phyloP scores from a whole-genome alignment of 768 basidiomycete species.

The Agaricus blazei region DNA sequence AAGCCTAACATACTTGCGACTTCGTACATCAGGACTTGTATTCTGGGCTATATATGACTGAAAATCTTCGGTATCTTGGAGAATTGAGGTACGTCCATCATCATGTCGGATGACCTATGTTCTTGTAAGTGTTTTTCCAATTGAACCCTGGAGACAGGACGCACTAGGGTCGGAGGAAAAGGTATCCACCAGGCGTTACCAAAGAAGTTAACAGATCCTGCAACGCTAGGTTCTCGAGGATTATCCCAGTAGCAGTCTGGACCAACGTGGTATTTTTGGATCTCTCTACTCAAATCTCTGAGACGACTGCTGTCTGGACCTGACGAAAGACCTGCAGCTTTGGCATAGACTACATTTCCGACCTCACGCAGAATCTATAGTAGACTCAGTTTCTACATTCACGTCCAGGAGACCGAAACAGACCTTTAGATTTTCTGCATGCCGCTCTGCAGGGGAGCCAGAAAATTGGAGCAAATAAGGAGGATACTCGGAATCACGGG shows the following conservation, averaged over 20 bases:
- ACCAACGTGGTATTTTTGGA: slow-evolving; percentile 55
- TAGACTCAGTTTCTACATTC: background rate
- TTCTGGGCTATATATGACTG: slow-evolving; percentile 62
- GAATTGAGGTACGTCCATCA: slow-evolving; percentile 44
- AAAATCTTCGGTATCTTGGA: slow-evolving; percentile 46
- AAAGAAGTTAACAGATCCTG: slow-evolving; percentile 48
- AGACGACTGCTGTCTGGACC: slow-evolving; percentile 47
- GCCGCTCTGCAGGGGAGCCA: slow-evolving; percentile 63
- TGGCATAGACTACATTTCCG: slow-evolving; percentile 49
- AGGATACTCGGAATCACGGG: slow-evolving; percentile 52
- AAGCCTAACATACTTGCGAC: slow-evolving; percentile 52
- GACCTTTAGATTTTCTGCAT: slow-evolving; percentile 78
- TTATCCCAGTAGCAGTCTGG: slow-evolving; percentile 71
- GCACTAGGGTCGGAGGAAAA: slow-evolving; percentile 67
- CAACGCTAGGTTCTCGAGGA: slow-evolving; percentile 20
- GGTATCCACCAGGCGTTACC: slow-evolving; percentile 80
- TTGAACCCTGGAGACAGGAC: slow-evolving; percentile 14
- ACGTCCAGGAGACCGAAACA: background rate
- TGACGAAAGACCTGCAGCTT: slow-evolving; percentile 41
- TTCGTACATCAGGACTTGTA: slow-evolving; percentile 38
- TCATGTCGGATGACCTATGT: slow-evolving; percentile 64
- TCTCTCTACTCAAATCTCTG: slow-evolving; percentile 40
- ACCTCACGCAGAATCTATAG: slow-evolving; percentile 68
- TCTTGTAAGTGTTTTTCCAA: background rate
- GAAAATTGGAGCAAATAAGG: slow-evolving; percentile 65